These are phyloP conservation scores for Globisporangium sylvaticum DNA, from an alignment of 352 stramenopile species.

Conservation along the genomic window DNA sequence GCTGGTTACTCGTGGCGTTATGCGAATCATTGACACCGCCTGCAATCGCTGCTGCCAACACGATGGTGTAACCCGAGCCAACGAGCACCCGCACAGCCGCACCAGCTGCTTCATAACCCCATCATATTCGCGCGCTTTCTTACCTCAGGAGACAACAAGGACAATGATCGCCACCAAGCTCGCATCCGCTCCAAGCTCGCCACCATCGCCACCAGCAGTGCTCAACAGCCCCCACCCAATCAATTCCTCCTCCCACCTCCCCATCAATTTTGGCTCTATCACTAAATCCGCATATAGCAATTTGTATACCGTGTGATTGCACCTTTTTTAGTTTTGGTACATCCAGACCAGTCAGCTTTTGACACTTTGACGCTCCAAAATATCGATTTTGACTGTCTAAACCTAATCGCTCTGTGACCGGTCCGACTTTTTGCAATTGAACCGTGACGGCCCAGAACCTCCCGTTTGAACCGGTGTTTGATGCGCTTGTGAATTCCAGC, in stretches of 20 bases:
- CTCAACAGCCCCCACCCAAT: conserved; percentile 21
- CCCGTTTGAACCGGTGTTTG: background rate
- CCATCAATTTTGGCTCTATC: conserved; percentile 4
- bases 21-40: background rate
- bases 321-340: conserved; percentile 5
- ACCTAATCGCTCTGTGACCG: background rate
- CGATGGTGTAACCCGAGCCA: background rate
- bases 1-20: background rate
- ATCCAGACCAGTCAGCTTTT: conserved; percentile 6
- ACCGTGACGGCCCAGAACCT: background rate
- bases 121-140: conserved; percentile 16
- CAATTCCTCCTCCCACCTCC: conserved; percentile 16
- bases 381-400: background rate
- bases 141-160: conserved; percentile 80
- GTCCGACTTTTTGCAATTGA: background rate
- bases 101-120: background rate
- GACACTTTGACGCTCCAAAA: background rate
- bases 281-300: conserved; percentile 2
- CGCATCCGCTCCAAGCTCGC: background rate
- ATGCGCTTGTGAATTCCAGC: background rate
- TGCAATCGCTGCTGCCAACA: background rate
- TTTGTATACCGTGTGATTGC: conserved; percentile 8
- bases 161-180: conserved; percentile 35
- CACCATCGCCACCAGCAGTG: conserved; percentile 1
- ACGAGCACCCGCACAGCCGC: background rate